These are phyloP conservation scores for Halenospora varia DNA, from an alignment of 495 filamentous ascomycete genomes.

Conservation along the genomic window DNA sequence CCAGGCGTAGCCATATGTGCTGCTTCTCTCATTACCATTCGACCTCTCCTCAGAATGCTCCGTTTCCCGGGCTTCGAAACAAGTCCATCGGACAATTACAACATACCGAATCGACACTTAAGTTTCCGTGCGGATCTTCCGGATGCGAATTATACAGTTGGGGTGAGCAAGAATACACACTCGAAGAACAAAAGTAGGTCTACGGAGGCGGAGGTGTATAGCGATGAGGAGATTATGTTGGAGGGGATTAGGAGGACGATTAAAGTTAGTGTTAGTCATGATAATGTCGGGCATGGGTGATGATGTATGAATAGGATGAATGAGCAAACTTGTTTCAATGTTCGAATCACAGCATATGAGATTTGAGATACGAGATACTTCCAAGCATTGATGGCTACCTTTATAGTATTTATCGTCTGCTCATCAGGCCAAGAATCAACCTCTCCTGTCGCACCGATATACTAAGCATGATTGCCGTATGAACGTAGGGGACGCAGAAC, in stretches of 20 bases:
- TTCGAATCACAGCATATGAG: too few relatives aligned
- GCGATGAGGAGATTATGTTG: not conserved
- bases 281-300: too few relatives aligned
- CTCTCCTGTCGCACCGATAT: too few relatives aligned
- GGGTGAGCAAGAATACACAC: not conserved
- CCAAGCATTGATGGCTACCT: too few relatives aligned
- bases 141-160: not conserved
- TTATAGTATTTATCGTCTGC: too few relatives aligned
- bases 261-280: not conserved
- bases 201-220: not conserved
- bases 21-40: conserved; percentile 36
- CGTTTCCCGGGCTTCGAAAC: conserved; percentile 30
- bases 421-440: too few relatives aligned
- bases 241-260: not conserved
- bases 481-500: too few relatives aligned
- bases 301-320: not conserved
- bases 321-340: too few relatives aligned
- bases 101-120: not conserved
- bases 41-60: conserved; percentile 35
- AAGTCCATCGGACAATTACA: not conserved
- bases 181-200: not conserved
- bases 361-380: too few relatives aligned
- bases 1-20: conserved; percentile 40
- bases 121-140: not conserved
- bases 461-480: too few relatives aligned